Evolutionary conservation across 495 filamentous ascomycete species (phyloP), one percentile per base, ranked within the genome.

Genomic region (Aspergillus nidulans): DNA sequence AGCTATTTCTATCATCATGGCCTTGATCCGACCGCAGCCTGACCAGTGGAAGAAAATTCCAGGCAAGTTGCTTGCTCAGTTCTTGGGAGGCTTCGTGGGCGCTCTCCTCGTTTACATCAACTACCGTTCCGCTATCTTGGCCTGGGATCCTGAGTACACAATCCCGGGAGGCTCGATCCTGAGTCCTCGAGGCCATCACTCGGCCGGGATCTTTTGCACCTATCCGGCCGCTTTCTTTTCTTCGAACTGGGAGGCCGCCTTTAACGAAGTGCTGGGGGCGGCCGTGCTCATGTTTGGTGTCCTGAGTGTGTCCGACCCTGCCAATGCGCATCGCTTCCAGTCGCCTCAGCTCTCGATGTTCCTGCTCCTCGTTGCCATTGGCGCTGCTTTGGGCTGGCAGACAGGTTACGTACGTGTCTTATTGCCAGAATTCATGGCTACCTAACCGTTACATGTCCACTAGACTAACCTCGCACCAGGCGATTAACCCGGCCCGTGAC

Each of bases 131-230:
- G 69, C 69, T 16, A 71, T 71, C 43, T 34, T 55, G 5, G 64
- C 55, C 36, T 71, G 69, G 69, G 69, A 71, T 49, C 69, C 69
- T 7, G 69, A 71, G 45, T 71, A 66, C 36, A 71, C 66, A n/a
- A 68, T 71, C 48, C 69, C 69, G 3, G 61, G 69, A 24, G 69
- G 69, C 19, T 69, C 69, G 1, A 71, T 71, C 28, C 43, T 71
- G 20, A 71, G 69, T 44, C 69, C 69, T 1, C 28, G 18, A 4
- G 69, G 69, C 16, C 66, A 71, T 20, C 69, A 71, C 40, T 71
- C 69, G 0, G 69, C 69, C 8, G 69, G 69, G 6, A 65, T 71
- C 43, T 71, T 71, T 55, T 63, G 61, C 16, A 71, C 69, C 2
- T 71, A 71, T 21, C 69, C 69, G 0, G 48, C 58, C 19, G 45